phyloP scores from a whole-genome alignment of 129 eudicot genomes.

The Scalesia atractyloides region DNA sequence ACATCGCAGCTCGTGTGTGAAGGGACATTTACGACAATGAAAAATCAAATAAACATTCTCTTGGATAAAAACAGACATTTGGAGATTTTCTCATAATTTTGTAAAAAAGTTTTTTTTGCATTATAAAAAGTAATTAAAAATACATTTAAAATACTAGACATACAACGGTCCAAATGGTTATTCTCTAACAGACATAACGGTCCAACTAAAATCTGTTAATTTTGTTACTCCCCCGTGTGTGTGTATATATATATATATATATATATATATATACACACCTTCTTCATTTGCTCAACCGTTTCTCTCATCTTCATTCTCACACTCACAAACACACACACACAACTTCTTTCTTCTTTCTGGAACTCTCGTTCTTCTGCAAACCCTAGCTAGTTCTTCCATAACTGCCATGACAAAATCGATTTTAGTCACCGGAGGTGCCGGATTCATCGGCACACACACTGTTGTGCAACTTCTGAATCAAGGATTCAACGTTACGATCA shows the following conservation, averaged over 20 bases:
- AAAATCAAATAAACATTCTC: too few relatives aligned
- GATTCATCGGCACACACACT: constrained; percentile 93
- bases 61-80: too few relatives aligned
- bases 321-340: too few relatives aligned
- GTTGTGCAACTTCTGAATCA: constrained; percentile 64
- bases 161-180: too few relatives aligned
- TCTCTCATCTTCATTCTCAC: neutral
- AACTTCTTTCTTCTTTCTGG: neutral
- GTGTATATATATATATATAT: neutral
- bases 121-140: too few relatives aligned
- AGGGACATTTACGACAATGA: too few relatives aligned
- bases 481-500: constrained; percentile 74
- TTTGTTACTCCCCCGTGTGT: neutral
- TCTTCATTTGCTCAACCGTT: constrained; percentile 38
- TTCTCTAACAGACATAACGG: too few relatives aligned
- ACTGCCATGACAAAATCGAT: constrained; percentile 43
- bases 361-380: constrained; percentile 9
- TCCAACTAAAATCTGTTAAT: neutral
- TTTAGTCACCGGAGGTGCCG: constrained; percentile 96
- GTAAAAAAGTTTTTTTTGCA: too few relatives aligned
- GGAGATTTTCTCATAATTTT: too few relatives aligned
- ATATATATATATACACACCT: constrained; percentile 22
- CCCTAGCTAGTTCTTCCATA: constrained; percentile 4
- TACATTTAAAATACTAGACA: too few relatives aligned
- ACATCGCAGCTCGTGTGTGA: too few relatives aligned